A percentile compares a stretch with the other conserved stretches of the same genome.
Conservation (phyloP, 2,329 filamentous ascomycete species). For the Fusarium penzigii region DNA sequence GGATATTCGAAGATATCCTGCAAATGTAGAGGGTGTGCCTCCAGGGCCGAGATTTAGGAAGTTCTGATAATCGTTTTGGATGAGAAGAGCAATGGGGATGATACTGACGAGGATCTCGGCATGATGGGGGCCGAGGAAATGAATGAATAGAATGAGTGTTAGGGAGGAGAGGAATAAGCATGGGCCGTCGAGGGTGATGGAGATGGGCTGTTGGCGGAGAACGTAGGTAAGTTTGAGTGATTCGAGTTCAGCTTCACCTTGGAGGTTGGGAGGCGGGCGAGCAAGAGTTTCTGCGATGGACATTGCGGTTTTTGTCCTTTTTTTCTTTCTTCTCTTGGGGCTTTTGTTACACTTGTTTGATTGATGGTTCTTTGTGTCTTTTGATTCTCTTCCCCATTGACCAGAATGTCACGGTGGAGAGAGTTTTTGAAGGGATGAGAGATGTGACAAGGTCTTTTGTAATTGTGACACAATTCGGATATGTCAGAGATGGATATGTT, state of each 20-base stretch:
- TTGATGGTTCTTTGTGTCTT: background rate
- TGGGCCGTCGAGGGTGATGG: constrained; percentile 53
- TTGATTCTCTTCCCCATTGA: background rate
- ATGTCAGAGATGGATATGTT: too few species aligned
- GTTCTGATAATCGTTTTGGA: constrained; percentile 72
- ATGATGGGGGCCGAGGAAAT: constrained; percentile 49
- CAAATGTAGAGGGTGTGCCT: constrained; percentile 73
- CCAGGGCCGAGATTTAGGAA: constrained; percentile 79
- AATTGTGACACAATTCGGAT: background rate
- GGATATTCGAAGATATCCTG: constrained; percentile 73
- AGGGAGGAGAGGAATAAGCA: constrained; percentile 48
- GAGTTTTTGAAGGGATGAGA: background rate
- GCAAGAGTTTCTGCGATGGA: constrained; percentile 29
- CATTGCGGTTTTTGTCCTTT: constrained; percentile 17
- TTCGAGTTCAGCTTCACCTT: constrained; percentile 23
- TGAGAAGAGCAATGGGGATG: constrained; percentile 49
- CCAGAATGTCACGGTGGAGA: background rate
- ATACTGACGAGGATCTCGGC: constrained; percentile 52
- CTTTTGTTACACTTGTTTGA: background rate
- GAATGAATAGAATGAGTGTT: constrained; percentile 52
- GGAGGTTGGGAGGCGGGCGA: constrained; percentile 20
- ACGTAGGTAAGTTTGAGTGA: constrained; percentile 21
- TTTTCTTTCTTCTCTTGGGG: too few species aligned
- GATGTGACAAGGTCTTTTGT: background rate
- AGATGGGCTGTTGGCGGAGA: constrained; percentile 49